phyloP scores from a whole-genome alignment of 768 basidiomycete genomes.

The Serpula lacrymans region DNA sequence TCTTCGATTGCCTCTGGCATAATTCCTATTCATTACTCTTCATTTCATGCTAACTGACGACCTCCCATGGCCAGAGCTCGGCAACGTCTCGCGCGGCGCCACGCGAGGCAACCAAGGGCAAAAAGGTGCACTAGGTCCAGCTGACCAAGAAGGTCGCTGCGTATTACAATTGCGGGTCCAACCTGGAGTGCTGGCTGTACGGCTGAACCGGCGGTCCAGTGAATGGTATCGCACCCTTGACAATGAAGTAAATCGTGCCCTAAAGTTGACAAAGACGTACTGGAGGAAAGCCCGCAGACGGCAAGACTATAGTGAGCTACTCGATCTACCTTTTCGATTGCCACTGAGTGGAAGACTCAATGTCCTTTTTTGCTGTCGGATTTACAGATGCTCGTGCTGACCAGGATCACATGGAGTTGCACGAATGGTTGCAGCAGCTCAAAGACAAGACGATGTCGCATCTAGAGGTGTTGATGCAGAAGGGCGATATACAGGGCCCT shows the following conservation, averaged over 20 bases:
- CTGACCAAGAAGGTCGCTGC: conserved; percentile 74
- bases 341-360: too few species aligned
- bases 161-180: conserved; percentile 79
- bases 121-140: conserved; percentile 70
- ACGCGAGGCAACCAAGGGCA: conserved; percentile 85
- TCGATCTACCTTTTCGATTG: neutral
- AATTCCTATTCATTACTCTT: conserved; percentile 2
- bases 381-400: conserved; percentile 67
- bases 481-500: conserved; percentile 81
- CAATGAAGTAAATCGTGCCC: conserved; percentile 72
- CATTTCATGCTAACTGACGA: conserved; percentile 56
- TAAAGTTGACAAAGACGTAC: conserved; percentile 83
- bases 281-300: conserved; percentile 81
- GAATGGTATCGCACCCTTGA: conserved; percentile 83
- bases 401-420: conserved; percentile 86
- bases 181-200: conserved; percentile 76
- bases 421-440: conserved; percentile 84
- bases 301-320: conserved; percentile 59
- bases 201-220: conserved; percentile 69
- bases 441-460: conserved; percentile 90
- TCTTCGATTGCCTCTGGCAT: conserved; percentile 9
- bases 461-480: conserved; percentile 82
- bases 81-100: conserved; percentile 80
- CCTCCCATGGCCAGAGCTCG: conserved; percentile 83
- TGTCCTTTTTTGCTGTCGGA: too few species aligned